A percentile compares a stretch with the other conserved stretches of the same genome.
Evolutionary conservation across 768 basidiomycete genomes (phyloP).

Genomic region (Austroboletus festivus): DNA sequence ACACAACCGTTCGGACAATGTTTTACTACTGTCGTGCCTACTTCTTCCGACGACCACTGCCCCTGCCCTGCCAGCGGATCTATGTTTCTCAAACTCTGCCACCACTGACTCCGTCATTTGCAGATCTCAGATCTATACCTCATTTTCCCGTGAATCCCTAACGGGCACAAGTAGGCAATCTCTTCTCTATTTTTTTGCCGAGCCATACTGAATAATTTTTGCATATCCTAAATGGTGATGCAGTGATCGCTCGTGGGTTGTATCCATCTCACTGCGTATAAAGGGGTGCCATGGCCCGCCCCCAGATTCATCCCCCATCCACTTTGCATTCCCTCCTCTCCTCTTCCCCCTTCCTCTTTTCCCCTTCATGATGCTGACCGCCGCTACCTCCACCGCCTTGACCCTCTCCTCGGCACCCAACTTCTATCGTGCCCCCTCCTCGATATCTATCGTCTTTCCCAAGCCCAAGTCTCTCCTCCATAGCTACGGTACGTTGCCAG

Average conservation of each 20-base stretch:
- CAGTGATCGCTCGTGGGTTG: constrained; percentile 26
- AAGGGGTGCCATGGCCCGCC: constrained; percentile 23
- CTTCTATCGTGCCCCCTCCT: constrained; percentile 32
- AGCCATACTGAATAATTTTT: constrained; percentile 27
- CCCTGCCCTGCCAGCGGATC: constrained; percentile 26
- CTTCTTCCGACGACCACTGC: constrained; percentile 24
- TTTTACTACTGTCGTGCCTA: constrained; percentile 14
- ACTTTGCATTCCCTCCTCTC: constrained; percentile 1
- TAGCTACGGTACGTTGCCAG: constrained; percentile 23
- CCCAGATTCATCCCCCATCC: constrained; percentile 11
- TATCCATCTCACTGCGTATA: constrained; percentile 24
- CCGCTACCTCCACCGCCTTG: constrained; percentile 29
- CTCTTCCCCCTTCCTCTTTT: constrained; percentile 1
- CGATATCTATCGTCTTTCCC: constrained; percentile 28
- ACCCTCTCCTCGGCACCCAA: constrained; percentile 31
- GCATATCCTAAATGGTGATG: constrained; percentile 20
- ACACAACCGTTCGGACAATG: constrained; percentile 12
- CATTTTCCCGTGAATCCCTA: constrained; percentile 35
- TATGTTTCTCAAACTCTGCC: constrained; percentile 30
- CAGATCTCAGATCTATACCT: constrained; percentile 31
- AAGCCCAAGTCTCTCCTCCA: constrained; percentile 28
- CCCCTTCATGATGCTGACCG: constrained; percentile 27
- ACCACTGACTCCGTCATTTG: constrained; percentile 26
- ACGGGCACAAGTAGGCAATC: constrained; percentile 32
- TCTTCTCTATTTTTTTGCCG: constrained; percentile 32